Evolutionary conservation across 345 rosid genomes (phyloP), one percentile per base, ranked within the genome.

Genomic region (Boechera divaricarpa): DNA sequence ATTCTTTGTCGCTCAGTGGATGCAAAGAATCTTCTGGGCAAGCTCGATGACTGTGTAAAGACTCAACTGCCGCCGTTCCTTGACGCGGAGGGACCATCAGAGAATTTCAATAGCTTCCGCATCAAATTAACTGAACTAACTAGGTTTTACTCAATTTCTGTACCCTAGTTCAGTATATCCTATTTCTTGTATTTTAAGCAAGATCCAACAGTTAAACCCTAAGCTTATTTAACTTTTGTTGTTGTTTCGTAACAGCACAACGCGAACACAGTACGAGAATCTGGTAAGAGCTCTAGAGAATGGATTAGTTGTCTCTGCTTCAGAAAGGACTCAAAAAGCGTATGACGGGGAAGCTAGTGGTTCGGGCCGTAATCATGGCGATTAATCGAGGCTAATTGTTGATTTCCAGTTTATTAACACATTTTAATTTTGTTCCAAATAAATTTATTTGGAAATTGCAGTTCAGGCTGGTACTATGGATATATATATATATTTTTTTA

Each of bases 261-360:
- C 96, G 7, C 80, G 85, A 77, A 83, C 73, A 57, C 83, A 90
- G 79, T 85, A 85, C 7, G 92, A 90, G 85, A 80, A 78, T 67
- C 76, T 92, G 33, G 87, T 90, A n/a, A 86, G 82, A 77, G 91
- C 86, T 6, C 61, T 90, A 35, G 91, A 90, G 81, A 86, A 85
- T 73, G 96, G 92, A 3, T 85, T 90, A 36, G 88, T 87, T 58
- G 64, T 63, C 47, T 21, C 72, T 77, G 61, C 75, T 70, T 70
- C 48, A 33, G 13, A 31, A 5, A 35, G 64, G 54, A 18, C 79
- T 33, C 73, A 16, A 58, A 9, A 24, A 15, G 41, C 52, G 48
- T 6, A 3, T 8, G 9, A 51, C 49, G 51, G 16, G 33, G 80
- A 69, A 52, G 24, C 75, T 69, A 69, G 49, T 53, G 70, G 49